A percentile compares a stretch with the other conserved stretches of the same genome.
Evolutionary conservation across 1,139 yeast genomes (phyloP).

Genomic region (Blastobotrys arbuscula): DNA sequence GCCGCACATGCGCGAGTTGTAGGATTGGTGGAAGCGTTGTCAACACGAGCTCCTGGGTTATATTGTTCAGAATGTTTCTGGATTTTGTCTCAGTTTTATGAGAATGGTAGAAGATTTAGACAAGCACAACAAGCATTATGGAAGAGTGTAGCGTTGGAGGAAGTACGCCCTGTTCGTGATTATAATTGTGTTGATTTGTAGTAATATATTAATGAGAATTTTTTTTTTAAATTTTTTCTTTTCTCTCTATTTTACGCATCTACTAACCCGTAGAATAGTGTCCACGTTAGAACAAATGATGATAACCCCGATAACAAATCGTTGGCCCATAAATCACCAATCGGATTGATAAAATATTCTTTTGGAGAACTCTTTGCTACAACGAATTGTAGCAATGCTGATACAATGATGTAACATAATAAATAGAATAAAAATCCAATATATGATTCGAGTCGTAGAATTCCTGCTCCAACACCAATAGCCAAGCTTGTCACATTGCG

Average conservation of each 20-base stretch:
- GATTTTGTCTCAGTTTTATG: slow-evolving; percentile 61
- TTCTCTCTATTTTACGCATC: slow-evolving; percentile 29
- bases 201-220: not conserved
- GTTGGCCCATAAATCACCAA: slow-evolving; percentile 50
- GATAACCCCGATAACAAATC: slow-evolving; percentile 56
- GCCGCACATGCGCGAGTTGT: slow-evolving; percentile 65
- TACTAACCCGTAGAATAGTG: slow-evolving; percentile 64
- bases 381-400: slow-evolving; percentile 39
- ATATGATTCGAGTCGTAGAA: slow-evolving; percentile 59
- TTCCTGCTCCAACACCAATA: slow-evolving; percentile 68
- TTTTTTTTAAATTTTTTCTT: not conserved
- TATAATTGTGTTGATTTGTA: slow-evolving; percentile 23
- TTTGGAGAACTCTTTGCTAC: slow-evolving; percentile 43
- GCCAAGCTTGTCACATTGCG: slow-evolving; percentile 63
- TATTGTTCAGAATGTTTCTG: slow-evolving; percentile 70
- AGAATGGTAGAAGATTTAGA: slow-evolving; percentile 50
- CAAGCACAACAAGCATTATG: slow-evolving; percentile 53
- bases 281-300: slow-evolving; percentile 81
- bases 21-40: slow-evolving; percentile 56
- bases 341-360: slow-evolving; percentile 49
- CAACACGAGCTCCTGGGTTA: slow-evolving; percentile 47
- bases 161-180: slow-evolving; percentile 56
- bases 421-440: slow-evolving; percentile 59
- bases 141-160: slow-evolving; percentile 65
- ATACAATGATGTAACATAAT: slow-evolving; percentile 43